Percentiles rank a stretch among this genome's conserved stretches.
phyloP scores from a whole-genome alignment of 768 basidiomycete species.

The Galerina marginata region DNA sequence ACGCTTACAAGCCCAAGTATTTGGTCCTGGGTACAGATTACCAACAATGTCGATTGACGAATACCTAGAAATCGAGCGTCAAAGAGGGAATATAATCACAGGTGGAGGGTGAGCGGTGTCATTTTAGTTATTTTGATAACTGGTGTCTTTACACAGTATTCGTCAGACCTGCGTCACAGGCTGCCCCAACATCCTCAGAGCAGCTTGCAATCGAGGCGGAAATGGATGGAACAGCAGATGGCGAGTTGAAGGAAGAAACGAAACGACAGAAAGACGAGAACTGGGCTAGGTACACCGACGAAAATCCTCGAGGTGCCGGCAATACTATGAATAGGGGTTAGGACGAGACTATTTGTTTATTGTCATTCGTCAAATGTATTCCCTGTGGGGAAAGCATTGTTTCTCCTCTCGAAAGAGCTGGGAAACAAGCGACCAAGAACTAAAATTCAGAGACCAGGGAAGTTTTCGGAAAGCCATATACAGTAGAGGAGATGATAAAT shows the following conservation, averaged over 20 bases:
- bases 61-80: conserved; percentile 85
- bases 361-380: not conserved
- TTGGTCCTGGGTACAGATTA: conserved; percentile 79
- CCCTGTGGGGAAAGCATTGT: no score
- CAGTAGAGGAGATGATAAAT: conserved; percentile 17
- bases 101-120: conserved; percentile 76
- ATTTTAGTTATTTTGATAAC: not conserved
- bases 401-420: no score
- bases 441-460: not conserved
- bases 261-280: conserved; percentile 87
- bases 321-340: conserved; percentile 96
- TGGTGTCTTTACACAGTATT: conserved; percentile 9
- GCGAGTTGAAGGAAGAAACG: conserved; percentile 72
- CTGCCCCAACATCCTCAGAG: conserved; percentile 74
- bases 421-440: not conserved
- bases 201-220: conserved; percentile 81
- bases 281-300: conserved; percentile 90
- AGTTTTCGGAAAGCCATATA: not conserved
- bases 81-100: conserved; percentile 85
- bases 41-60: conserved; percentile 98
- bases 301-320: conserved; percentile 88
- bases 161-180: conserved; percentile 68
- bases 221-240: conserved; percentile 76
- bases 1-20: conserved; percentile 79
- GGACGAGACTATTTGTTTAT: not conserved